Base-by-base conservation (phyloP, 1,139 yeast species). In the Taphrina flavorubra region DNA sequence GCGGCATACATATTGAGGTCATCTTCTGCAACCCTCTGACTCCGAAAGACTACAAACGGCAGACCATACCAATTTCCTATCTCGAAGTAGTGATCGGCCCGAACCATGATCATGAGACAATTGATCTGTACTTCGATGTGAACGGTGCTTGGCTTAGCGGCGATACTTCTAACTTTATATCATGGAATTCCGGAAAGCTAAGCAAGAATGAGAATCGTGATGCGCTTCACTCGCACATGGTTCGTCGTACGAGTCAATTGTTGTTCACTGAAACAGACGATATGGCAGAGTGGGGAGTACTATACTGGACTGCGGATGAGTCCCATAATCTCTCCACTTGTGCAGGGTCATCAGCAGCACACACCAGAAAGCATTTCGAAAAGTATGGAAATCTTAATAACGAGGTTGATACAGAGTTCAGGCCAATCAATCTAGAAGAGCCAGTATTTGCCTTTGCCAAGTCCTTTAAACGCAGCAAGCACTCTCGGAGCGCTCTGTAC, bases 251-350 rank as follows among this genome's bases (percentile, higher is more conserved):
- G 7, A 20, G 20, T 20, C 62, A 58, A 16, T 20, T 46, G 42
- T 20, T 58, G 25, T 58, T 58, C 42, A 25, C 51, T 20, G 62
- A 58, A 18, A 46, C 25, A n/a, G 62, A 31, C 14, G 62, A 58
- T 44, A 58, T 58, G 62, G 62, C 62, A n/a, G 62, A 58, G 42
- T 58, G 62, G 62, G 62, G 62, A n/a, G 53, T n/a, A 18, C 62
- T 58, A 6, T 25, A 42, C n/a, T 58, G 62, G 62, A 36, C 62
- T 1, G 44, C 53, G 20, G 51, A 42, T 47, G 39, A 14, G 10
- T 13, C 51, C 7, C 25, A 58, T 40, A 7, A 44, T 14, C 39
- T 58, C 14, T 18, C 62, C 13, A 44, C 42, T 31, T 44, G 51
- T 14, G 51, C 62, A n/a, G 62, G 62, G 8, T 42, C 14, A 6